Evolutionary conservation across 768 basidiomycete genomes (phyloP).

Genomic region (Russula brevipes): DNA sequence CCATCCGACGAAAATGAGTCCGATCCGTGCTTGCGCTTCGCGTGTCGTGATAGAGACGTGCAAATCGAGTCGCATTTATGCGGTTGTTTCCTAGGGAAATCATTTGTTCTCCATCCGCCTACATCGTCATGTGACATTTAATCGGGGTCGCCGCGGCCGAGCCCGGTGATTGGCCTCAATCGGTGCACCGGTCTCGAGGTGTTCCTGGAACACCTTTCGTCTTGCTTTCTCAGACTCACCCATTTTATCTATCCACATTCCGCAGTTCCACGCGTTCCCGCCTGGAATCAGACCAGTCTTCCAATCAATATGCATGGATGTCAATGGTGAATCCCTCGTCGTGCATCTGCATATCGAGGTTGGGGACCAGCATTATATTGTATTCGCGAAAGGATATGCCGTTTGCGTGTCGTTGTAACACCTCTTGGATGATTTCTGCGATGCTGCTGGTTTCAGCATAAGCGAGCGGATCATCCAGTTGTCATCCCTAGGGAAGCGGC

Average conservation of each 20-base stretch:
- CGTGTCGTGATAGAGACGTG: no score
- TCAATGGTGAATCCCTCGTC: constrained; percentile 90
- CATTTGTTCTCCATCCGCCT: no score
- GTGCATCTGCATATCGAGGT: constrained; percentile 96
- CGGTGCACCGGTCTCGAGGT: constrained; percentile 91
- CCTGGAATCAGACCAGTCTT: constrained; percentile 84
- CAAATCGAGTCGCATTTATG: no score
- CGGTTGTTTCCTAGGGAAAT: no score
- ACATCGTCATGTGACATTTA: no score
- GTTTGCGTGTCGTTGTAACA: constrained; percentile 86
- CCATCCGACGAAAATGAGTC: no score
- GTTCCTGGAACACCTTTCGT: constrained; percentile 96
- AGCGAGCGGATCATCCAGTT: constrained; percentile 84
- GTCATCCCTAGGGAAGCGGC: constrained; percentile 94
- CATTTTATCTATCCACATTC: constrained; percentile 99
- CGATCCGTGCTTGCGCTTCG: no score
- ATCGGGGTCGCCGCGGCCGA: no score
- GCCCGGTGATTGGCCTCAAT: constrained; percentile 97
- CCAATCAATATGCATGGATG: constrained; percentile 96
- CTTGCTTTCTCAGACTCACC: constrained; percentile 85
- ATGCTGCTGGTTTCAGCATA: constrained; percentile 78
- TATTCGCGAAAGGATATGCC: constrained; percentile 94
- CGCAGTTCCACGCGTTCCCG: constrained; percentile 81
- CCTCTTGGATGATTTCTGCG: constrained; percentile 95
- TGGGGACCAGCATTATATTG: constrained; percentile 93